Evolutionary conservation across 1,284 basidiomycete species (phyloP).

Genomic region (Wallemia mellicola): DNA sequence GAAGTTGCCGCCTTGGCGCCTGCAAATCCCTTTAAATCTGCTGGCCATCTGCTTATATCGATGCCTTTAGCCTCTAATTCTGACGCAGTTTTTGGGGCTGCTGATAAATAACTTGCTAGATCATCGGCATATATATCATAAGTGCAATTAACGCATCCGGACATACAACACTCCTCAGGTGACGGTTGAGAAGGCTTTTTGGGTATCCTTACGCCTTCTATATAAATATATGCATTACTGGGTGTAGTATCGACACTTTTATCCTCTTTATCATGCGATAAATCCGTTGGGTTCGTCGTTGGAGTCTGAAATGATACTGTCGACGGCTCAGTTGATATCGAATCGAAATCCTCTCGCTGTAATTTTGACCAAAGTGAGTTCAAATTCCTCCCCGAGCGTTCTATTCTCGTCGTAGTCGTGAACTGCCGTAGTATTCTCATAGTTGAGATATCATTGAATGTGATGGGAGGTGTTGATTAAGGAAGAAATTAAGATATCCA

Average conservation of each 20-base stretch:
- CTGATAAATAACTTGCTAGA: neutral
- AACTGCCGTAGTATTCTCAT: neutral
- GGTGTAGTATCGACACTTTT: neutral
- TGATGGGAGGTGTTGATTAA: neutral
- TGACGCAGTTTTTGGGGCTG: neutral
- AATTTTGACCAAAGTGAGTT: neutral
- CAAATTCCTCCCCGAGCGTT: neutral
- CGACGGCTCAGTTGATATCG: neutral
- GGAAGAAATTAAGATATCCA: neutral
- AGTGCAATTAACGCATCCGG: slow-evolving; percentile 3
- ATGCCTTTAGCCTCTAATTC: neutral
- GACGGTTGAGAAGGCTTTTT: neutral
- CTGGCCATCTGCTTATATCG: neutral
- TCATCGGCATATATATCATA: slow-evolving; percentile 4
- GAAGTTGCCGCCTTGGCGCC: neutral
- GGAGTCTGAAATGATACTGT: neutral
- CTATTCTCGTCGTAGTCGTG: neutral
- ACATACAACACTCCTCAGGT: slow-evolving; percentile 2
- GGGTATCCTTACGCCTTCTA: neutral
- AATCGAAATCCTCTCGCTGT: neutral
- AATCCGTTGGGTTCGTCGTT: neutral
- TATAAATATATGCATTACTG: neutral
- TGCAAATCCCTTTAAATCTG: neutral
- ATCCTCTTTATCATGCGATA: neutral
- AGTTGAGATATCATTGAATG: neutral